phyloP scores from a whole-genome alignment of 805 yeast species.

The Barnettozyma sucrosica region DNA sequence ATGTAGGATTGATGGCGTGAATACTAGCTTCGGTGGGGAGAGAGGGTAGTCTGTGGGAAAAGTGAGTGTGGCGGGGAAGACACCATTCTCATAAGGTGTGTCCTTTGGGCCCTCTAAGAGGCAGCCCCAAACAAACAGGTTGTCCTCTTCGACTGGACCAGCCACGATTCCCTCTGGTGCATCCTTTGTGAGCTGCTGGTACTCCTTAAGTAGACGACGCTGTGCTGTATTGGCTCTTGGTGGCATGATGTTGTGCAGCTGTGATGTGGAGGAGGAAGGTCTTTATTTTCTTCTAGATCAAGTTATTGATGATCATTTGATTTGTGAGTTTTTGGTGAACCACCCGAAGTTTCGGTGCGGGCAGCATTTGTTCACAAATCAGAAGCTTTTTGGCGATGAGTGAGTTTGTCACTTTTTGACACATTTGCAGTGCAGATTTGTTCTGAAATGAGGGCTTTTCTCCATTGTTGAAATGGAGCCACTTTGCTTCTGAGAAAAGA shows the following conservation, averaged over 20 bases:
- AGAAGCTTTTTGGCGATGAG: not conserved
- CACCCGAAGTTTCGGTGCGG: not conserved
- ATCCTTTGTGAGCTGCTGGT: slow-evolving; percentile 76
- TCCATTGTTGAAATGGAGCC: not conserved
- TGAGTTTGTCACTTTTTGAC: not conserved
- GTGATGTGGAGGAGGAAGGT: not conserved
- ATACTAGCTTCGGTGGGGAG: slow-evolving; percentile 71
- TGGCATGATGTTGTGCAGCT: slow-evolving; percentile 18
- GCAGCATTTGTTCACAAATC: not conserved
- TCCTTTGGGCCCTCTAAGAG: slow-evolving; percentile 77
- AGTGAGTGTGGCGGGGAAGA: slow-evolving; percentile 67
- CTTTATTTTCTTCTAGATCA: not conserved
- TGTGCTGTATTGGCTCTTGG: slow-evolving; percentile 59
- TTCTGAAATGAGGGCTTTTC: not conserved
- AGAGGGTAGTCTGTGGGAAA: slow-evolving; percentile 81
- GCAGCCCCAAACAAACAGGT: slow-evolving; percentile 80
- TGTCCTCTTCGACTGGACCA: slow-evolving; percentile 74
- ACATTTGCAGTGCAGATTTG: not conserved
- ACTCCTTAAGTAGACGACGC: slow-evolving; percentile 79
- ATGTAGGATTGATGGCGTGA: slow-evolving; percentile 79
- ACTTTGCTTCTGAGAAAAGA: too few relatives aligned
- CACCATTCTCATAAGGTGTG: slow-evolving; percentile 82
- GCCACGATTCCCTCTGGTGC: slow-evolving; percentile 96
- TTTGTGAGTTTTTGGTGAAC: not conserved
- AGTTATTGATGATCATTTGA: too few relatives aligned